Evolutionary conservation across 2,329 filamentous ascomycete species (phyloP), one percentile per base, ranked within the genome.

Genomic region (Purpureocillium takamizusanense): DNA sequence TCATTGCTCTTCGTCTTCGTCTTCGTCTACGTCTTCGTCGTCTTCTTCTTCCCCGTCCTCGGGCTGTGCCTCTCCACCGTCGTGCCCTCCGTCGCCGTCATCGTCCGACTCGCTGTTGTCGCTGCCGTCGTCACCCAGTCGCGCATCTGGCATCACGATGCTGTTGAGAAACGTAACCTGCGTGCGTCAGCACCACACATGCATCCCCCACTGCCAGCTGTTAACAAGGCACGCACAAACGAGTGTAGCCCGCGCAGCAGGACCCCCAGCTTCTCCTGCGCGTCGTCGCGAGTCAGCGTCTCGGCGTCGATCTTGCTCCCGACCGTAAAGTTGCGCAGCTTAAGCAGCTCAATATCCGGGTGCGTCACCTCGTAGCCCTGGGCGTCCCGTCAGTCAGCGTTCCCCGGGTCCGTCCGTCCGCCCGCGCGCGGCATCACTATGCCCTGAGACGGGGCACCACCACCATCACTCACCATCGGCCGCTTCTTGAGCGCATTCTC

Each of bases 401-500:
- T n/a, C n/a, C n/a, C n/a, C n/a, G n/a, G n/a, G n/a, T n/a, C n/a
- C n/a, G n/a, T n/a, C 12, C 17, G 13, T 25, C 10, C 13, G 35
- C 7, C n/a, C 21, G 14, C 11, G 53, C 21, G 4, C 29, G 25
- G 18, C 29, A 37, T 28, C 38, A 16, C n/a, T n/a, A n/a, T n/a
- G n/a, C n/a, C n/a, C n/a, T n/a, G n/a, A n/a, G n/a, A n/a, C n/a
- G n/a, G n/a, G n/a, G n/a, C n/a, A n/a, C n/a, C n/a, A 25, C 21
- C 6, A 6, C 6, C 21, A 6, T 10, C 29, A 45, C 72, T 57
- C 59, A 87, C 86, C 77, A 89, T 90, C 4, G 89, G 89, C 54
- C 82, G 81, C 29, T 78, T 90, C 69, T 94, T 94, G 36, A 95
- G 67, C 12, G 87, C 86, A 44, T 77, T 83, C 42, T 79, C 76